Conservation (phyloP, 2,329 filamentous ascomycete species). For the Gyromitra esculenta region DNA sequence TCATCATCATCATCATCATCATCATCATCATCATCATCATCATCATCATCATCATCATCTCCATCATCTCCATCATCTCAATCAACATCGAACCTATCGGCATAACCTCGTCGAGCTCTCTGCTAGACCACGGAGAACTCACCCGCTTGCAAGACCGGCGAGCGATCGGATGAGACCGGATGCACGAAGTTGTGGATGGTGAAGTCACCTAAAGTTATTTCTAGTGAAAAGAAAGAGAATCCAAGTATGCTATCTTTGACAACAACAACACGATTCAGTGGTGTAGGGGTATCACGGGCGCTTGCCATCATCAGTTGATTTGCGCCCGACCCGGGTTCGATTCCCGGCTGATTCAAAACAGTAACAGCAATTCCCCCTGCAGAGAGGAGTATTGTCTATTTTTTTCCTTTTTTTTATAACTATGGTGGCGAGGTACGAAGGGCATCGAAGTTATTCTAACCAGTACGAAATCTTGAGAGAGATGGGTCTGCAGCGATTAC, state of each 20-base stretch:
- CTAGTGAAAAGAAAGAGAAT: not conserved
- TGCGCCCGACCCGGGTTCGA: conserved; percentile 37
- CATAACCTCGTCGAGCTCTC: not conserved
- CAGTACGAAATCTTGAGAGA: not conserved
- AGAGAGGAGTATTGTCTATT: not conserved
- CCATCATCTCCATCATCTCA: not conserved
- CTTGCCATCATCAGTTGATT: conserved; percentile 26
- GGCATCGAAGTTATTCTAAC: not conserved
- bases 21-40: not conserved
- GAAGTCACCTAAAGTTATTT: not conserved
- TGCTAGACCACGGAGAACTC: not conserved
- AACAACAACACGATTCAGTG: conserved; percentile 20
- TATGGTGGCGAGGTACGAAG: not conserved
- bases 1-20: not conserved
- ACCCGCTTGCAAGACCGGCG: not conserved
- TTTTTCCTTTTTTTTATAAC: not conserved
- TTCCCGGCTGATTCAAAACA: conserved; percentile 35
- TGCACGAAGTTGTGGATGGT: not conserved
- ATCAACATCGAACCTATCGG: not conserved
- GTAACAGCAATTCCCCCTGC: not conserved
- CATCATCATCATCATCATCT: not conserved
- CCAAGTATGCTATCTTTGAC: not conserved
- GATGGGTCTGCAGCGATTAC: not conserved
- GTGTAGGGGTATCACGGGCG: conserved; percentile 36
- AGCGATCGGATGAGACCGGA: not conserved